Conservation (phyloP, 371 early-diverging fungal genomes). For the Zancudomyces culisetae region DNA sequence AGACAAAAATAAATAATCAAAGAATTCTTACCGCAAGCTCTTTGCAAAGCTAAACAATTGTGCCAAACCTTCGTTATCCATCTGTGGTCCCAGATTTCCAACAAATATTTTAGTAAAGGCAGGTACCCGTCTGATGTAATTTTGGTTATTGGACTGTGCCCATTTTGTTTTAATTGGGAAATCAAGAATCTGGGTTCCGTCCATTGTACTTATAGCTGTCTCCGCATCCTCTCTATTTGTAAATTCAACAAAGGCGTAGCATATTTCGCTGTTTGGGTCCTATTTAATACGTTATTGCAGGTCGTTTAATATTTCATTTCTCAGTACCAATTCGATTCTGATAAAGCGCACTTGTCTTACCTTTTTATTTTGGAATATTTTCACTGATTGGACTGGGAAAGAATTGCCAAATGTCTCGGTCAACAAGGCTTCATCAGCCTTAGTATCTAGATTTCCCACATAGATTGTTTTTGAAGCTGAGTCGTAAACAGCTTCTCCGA, state of each 20-base stretch:
- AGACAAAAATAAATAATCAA: neutral
- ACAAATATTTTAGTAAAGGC: slow-evolving; percentile 50
- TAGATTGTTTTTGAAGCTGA: slow-evolving; percentile 40
- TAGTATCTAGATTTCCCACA: slow-evolving; percentile 73
- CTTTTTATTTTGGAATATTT: slow-evolving; percentile 58
- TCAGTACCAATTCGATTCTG: slow-evolving; percentile 4
- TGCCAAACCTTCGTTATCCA: slow-evolving; percentile 41
- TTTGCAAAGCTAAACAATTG: slow-evolving; percentile 51
- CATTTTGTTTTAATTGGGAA: slow-evolving; percentile 62
- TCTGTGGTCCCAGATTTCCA: slow-evolving; percentile 58
- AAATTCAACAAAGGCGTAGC: slow-evolving; percentile 86
- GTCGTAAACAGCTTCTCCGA: slow-evolving; percentile 8
- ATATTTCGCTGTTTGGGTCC: slow-evolving; percentile 34
- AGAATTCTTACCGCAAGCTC: slow-evolving; percentile 37
- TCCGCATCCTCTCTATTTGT: slow-evolving; percentile 50
- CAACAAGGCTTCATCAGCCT: slow-evolving; percentile 53
- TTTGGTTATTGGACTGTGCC: slow-evolving; percentile 36
- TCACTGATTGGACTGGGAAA: slow-evolving; percentile 45
- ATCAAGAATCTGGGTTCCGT: slow-evolving; percentile 34
- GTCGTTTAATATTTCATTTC: neutral
- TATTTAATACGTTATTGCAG: slow-evolving; percentile 5
- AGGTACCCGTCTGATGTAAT: slow-evolving; percentile 15
- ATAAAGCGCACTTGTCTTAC: slow-evolving; percentile 26
- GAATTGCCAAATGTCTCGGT: slow-evolving; percentile 51
- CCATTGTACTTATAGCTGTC: slow-evolving; percentile 47